These are phyloP conservation scores for Sphagnum contortum DNA, from an alignment of 225 moss, liverwort and hornwort genomes.

Conservation along the genomic window DNA sequence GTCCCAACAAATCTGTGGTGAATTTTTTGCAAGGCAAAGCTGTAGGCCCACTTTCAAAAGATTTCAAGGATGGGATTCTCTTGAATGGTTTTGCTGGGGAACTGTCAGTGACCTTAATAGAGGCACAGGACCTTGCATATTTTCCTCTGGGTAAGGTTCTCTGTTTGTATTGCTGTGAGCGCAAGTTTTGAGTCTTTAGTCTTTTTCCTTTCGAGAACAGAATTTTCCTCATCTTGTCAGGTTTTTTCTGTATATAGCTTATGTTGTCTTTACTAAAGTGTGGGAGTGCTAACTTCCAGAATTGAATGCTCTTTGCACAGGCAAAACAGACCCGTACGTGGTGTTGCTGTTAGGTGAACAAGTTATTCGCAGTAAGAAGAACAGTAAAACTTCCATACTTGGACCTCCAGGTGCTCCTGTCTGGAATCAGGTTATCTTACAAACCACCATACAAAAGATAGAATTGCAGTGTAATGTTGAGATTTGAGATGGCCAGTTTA, in stretches of 20 bases:
- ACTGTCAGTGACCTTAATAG: conserved; percentile 76
- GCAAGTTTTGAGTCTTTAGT: too few species aligned
- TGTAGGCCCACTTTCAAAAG: conserved; percentile 59
- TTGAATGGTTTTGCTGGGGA: conserved; percentile 81
- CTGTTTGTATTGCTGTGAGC: too few species aligned
- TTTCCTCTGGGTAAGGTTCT: conserved; percentile 55
- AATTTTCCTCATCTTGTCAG: too few species aligned
- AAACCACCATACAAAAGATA: conserved; percentile 6
- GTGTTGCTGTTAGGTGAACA: conserved; percentile 87
- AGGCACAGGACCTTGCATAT: conserved; percentile 61
- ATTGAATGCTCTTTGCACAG: conserved; percentile 21
- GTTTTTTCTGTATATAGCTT: too few species aligned
- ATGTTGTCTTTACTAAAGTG: too few species aligned
- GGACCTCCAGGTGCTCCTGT: conserved; percentile 86
- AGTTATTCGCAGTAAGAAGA: conserved; percentile 79
- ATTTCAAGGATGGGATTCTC: conserved; percentile 65
- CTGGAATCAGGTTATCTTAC: conserved; percentile 64
- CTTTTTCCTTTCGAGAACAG: too few species aligned
- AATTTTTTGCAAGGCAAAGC: conserved; percentile 67
- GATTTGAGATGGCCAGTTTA: background rate
- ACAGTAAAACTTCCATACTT: conserved; percentile 78
- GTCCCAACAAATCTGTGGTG: conserved; percentile 87
- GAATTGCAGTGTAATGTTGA: background rate
- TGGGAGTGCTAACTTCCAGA: too few species aligned
- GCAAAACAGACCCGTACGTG: conserved; percentile 84